Evolutionary conservation across 768 basidiomycete genomes (phyloP).

Genomic region (Cystofilobasidium macerans): DNA sequence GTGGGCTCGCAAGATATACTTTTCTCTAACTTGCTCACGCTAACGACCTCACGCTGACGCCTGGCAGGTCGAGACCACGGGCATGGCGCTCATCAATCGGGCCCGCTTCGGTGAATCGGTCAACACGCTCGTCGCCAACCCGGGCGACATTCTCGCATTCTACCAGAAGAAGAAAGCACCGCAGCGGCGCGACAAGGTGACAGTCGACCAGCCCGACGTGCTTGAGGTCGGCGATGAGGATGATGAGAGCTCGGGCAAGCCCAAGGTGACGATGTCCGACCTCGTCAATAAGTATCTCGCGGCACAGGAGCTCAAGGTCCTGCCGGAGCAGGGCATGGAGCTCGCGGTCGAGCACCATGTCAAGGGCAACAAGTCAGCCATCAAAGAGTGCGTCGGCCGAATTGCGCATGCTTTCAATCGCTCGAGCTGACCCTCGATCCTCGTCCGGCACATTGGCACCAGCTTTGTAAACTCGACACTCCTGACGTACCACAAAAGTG

Average conservation of each 20-base stretch:
- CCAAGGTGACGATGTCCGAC: slow-evolving; percentile 71
- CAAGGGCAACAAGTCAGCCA: slow-evolving; percentile 91
- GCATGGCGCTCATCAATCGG: slow-evolving; percentile 87
- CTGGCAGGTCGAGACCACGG: slow-evolving; percentile 72
- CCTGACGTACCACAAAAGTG: slow-evolving; percentile 24
- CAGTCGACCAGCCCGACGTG: slow-evolving; percentile 64
- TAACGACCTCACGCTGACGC: no score
- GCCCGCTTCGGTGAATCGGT: slow-evolving; percentile 96
- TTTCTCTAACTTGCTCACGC: no score
- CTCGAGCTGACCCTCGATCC: neutral
- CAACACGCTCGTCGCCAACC: slow-evolving; percentile 79
- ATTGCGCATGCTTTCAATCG: neutral
- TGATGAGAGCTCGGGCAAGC: slow-evolving; percentile 51
- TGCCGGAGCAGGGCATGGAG: slow-evolving; percentile 81
- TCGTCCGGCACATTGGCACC: neutral
- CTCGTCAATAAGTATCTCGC: slow-evolving; percentile 84
- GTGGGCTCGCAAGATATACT: neutral
- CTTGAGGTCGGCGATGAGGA: slow-evolving; percentile 54
- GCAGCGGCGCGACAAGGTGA: slow-evolving; percentile 45
- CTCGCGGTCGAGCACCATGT: slow-evolving; percentile 92
- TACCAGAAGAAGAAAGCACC: slow-evolving; percentile 63
- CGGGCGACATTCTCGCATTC: slow-evolving; percentile 83
- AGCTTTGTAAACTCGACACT: slow-evolving; percentile 41
- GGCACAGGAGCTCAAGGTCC: slow-evolving; percentile 82
- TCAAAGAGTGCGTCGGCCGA: slow-evolving; percentile 59